Base-by-base conservation (phyloP, 495 filamentous ascomycete species). In the Tuber microsphaerosporum region DNA sequence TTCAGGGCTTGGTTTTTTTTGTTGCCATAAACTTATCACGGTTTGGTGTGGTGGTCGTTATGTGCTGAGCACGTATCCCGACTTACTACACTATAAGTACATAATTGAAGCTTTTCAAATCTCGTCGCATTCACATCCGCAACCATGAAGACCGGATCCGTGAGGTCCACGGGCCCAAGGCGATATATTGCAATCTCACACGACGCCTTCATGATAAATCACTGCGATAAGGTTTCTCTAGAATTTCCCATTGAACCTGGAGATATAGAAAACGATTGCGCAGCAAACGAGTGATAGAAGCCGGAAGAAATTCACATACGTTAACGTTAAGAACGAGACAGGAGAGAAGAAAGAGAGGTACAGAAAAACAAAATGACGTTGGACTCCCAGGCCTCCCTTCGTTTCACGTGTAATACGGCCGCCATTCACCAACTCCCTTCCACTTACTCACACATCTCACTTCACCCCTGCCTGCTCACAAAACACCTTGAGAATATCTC, bases 361-460 rank as follows among this genome's bases (percentile, higher is more conserved):
- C 71, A 82, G 51, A 74, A 73, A 73, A 81, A 81, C 74, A 79
- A 74, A 79, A 76, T 75, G 76, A 82, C 74, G 79, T 79, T 76
- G 75, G 80, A 82, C 80, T 82, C 80, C 79, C 78, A 79, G 73
- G 78, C 78, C 71, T 75, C 78, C 77, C 78, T 80, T 80, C 77
- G 76, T 79, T 79, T 79, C 77, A 79, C 77, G 78, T 79, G 78
- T 79, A 79, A 76, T 71, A 61, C 76, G 72, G 78, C 78, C 74
- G 26, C 56, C 44, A 75, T 43, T 71, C 75, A 46, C 48, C 68
- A 68, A 69, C 56, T 72, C 70, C 76, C 71, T 73, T 37, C 71
- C 77, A 74, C 77, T 68, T 80, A 80, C 77, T 80, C 78, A 73
- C 78, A 80, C 77, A 80, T 70, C 51, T 72, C 78, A 76, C 71